Evolutionary conservation across 2,329 filamentous ascomycete species (phyloP), one percentile per base, ranked within the genome.

Genomic region (Ambrosiella beaveri): DNA sequence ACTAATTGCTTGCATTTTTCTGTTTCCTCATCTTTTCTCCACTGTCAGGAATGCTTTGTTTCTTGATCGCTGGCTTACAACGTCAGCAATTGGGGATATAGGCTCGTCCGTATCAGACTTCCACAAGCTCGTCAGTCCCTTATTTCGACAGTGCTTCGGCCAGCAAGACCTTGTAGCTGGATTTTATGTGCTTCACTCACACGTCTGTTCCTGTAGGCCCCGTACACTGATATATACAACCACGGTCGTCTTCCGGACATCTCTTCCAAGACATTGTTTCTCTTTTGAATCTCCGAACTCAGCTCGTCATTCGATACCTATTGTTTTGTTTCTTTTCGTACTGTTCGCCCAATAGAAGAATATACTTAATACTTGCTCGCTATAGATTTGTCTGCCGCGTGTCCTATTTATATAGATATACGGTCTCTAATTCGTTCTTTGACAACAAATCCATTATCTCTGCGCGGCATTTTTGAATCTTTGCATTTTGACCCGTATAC

Each of bases 71-170:
- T 15, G 11, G 8, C 44, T 47, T 47, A 17, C 44, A 47, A 47
- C 44, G 19, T 17, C n/a, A 47, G 44, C n/a, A 47, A 2, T 47
- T 15, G 47, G 47, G 47, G 17, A 19, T 19, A 35, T 27, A 51
- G 17, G 47, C 47, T 49, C 45, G 12, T 15, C 45, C 45, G 45
- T 47, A 35, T 40, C 52, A 37, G 57, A 45, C 52, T 58, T 50
- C 54, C 38, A 38, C 47, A 52, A 9, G 45, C 47, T 19, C 56
- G 17, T 6, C 41, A 40, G 38, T 58, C 27, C 56, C 50, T 58
- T 49, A 51, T 58, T 58, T 58, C 57, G 57, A 50, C 52, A 39
- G 35, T 40, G 39, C 39, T 55, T 55, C 38, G n/a, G 12, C 38
- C 8, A 44, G 38, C 53, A 17, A 44, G 17, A 15, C 37, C 38